Conservation (phyloP, 2,329 filamentous ascomycete species). For the Nakataea oryzae region DNA sequence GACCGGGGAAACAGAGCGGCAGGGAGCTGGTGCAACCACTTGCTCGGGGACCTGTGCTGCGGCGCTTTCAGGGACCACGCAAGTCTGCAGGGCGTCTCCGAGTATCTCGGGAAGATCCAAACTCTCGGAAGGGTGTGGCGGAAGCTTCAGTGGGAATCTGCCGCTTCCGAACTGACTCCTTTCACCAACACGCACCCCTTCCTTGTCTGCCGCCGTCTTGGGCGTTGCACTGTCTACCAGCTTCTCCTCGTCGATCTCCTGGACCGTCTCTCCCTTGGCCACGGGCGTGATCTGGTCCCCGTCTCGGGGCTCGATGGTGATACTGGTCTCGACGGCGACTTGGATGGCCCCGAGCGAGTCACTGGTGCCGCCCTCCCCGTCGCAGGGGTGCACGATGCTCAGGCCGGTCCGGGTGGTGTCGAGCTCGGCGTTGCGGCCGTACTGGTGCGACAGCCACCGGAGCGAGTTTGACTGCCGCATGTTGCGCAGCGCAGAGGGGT, state of each 20-base stretch:
- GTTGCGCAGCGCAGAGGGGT: background rate
- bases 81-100: background rate
- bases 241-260: background rate
- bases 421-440: background rate
- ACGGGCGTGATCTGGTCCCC: background rate
- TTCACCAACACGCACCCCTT: background rate
- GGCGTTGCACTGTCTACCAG: background rate
- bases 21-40: background rate
- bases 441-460: background rate
- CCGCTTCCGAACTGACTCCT: background rate
- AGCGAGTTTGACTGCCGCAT: background rate
- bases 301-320: background rate
- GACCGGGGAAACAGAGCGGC: background rate
- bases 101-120: background rate
- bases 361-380: background rate
- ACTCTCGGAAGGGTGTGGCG: background rate
- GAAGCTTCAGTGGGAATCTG: no score
- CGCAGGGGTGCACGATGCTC: background rate
- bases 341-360: background rate
- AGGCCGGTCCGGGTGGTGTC: background rate
- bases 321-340: background rate
- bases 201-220: background rate
- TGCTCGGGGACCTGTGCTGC: background rate
- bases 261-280: background rate
- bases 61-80: no score